These are phyloP conservation scores for Olyra latifolia DNA, from an alignment of 176 grass and related monocot genomes.

Conservation along the genomic window DNA sequence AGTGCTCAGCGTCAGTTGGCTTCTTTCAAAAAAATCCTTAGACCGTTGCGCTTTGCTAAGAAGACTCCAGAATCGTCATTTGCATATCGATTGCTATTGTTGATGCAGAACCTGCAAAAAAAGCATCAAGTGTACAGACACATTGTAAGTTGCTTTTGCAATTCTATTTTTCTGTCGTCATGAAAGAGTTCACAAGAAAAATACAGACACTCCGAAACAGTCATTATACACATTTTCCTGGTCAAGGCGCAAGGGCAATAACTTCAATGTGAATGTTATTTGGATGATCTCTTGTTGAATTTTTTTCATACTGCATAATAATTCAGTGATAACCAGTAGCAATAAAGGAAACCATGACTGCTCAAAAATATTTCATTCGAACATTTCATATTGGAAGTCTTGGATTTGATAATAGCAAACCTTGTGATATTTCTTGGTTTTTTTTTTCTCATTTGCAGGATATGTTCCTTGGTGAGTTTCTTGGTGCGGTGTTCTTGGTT, in stretches of 20 bases:
- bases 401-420: not conserved
- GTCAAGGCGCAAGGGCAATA: not conserved
- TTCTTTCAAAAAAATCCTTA: conserved; percentile 43
- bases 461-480: conserved; percentile 66
- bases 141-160: conserved; percentile 44
- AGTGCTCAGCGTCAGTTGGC: conserved; percentile 49
- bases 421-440: not conserved
- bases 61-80: conserved; percentile 66
- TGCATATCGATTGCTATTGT: conserved; percentile 36
- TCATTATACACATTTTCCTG: not conserved
- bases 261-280: not conserved
- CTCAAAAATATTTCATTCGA: not conserved
- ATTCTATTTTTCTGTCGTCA: not conserved
- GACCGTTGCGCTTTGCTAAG: conserved; percentile 11
- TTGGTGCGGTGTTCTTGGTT: conserved; percentile 59
- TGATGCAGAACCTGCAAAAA: conserved; percentile 55
- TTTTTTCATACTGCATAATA: not conserved
- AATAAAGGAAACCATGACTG: not conserved
- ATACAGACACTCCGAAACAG: not conserved
- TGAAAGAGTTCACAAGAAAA: not conserved
- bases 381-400: not conserved
- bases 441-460: conserved; percentile 37
- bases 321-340: not conserved
- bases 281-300: not conserved
- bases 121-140: conserved; percentile 48